Conservation (phyloP, 1,139 yeast genomes). For the Diutina ranongensis region DNA sequence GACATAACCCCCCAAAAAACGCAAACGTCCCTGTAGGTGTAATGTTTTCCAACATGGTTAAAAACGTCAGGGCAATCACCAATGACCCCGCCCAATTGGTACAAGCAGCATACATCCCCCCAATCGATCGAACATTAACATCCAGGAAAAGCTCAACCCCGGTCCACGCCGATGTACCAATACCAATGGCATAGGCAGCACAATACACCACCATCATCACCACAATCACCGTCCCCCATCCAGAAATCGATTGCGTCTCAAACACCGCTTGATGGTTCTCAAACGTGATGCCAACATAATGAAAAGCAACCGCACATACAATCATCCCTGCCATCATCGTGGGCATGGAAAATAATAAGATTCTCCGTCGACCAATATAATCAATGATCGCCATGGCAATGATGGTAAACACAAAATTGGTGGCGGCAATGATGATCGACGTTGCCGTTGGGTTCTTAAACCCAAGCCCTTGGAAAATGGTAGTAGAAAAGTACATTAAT, state of each 20-base stretch:
- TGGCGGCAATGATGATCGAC: slow-evolving; percentile 86
- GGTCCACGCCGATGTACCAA: slow-evolving; percentile 98
- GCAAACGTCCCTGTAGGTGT: slow-evolving; percentile 94
- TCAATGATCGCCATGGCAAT: slow-evolving; percentile 80
- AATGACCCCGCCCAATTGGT: slow-evolving; percentile 95
- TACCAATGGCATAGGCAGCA: slow-evolving; percentile 85
- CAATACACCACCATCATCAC: slow-evolving; percentile 79
- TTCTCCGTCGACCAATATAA: slow-evolving; percentile 72
- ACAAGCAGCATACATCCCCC: slow-evolving; percentile 85
- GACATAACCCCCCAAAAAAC: slow-evolving; percentile 74
- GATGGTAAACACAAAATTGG: slow-evolving; percentile 77
- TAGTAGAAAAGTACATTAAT: slow-evolving; percentile 84
- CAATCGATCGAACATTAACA: slow-evolving; percentile 77
- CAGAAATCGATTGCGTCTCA: slow-evolving; percentile 37
- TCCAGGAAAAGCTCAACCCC: slow-evolving; percentile 92
- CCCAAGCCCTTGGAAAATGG: slow-evolving; percentile 83
- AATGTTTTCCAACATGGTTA: slow-evolving; percentile 86
- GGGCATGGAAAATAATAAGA: slow-evolving; percentile 64
- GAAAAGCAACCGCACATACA: slow-evolving; percentile 81
- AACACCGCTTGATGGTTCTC: slow-evolving; percentile 34
- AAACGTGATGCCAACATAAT: slow-evolving; percentile 56
- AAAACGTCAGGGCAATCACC: slow-evolving; percentile 79
- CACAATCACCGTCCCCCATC: slow-evolving; percentile 83
- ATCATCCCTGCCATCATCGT: slow-evolving; percentile 71
- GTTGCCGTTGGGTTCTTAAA: slow-evolving; percentile 82